Evolutionary conservation across 257 asterid genomes (phyloP).

Genomic region (Solanum dulcamara): DNA sequence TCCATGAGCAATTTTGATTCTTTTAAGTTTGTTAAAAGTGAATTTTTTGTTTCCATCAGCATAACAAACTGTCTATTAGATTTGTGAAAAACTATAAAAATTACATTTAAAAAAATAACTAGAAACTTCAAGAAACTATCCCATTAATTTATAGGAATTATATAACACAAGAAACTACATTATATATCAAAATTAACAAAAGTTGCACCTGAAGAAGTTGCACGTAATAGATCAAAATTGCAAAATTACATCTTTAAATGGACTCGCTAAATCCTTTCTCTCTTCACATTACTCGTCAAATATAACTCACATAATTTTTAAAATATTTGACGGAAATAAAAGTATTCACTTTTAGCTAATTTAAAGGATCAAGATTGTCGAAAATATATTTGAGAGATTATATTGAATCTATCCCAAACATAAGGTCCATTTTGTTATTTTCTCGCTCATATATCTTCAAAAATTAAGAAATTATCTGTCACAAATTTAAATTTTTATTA

Average conservation of each 20-base stretch:
- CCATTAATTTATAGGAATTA: background rate
- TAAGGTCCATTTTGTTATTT: background rate
- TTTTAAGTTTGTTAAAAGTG: background rate
- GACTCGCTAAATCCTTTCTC: background rate
- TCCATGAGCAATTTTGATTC: background rate
- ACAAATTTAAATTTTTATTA: background rate
- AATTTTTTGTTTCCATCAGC: background rate
- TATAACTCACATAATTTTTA: background rate
- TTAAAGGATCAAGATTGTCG: background rate
- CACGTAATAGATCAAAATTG: background rate
- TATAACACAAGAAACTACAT: background rate
- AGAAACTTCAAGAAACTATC: background rate
- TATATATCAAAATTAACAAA: background rate
- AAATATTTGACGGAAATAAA: background rate
- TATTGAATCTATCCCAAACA: background rate
- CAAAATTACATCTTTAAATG: background rate
- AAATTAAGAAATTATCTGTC: background rate
- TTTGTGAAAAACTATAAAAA: background rate
- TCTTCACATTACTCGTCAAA: background rate
- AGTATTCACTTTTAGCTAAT: background rate
- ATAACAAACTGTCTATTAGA: background rate
- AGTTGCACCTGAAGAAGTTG: background rate
- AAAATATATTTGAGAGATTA: background rate
- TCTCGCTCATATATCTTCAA: background rate
- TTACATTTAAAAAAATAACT: background rate